A percentile compares a stretch with the other conserved stretches of the same genome.
Conservation (phyloP, 2,329 filamentous ascomycete species). For the Cladophialophora exuberans region DNA sequence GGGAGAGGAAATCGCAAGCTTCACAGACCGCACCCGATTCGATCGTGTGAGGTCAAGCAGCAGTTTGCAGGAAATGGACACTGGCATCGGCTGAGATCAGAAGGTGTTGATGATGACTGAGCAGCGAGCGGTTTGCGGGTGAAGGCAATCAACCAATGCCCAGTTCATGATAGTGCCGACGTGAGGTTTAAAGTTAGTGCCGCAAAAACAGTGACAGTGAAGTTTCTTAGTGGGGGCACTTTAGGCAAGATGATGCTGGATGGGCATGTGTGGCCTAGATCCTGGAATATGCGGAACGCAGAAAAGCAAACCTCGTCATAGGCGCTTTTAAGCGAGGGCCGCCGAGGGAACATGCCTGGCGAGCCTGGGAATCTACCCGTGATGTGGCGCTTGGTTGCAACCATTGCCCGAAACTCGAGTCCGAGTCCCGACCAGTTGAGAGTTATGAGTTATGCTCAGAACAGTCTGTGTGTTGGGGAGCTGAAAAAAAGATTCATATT, state of each 20-base stretch:
- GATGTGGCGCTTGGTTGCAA: not conserved
- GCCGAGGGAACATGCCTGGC: not conserved
- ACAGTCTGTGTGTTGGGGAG: constrained; percentile 8
- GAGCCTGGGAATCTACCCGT: not conserved
- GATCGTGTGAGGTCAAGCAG: not conserved
- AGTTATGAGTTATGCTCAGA: not conserved
- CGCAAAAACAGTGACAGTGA: not conserved
- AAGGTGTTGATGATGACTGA: constrained; percentile 25
- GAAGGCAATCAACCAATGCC: constrained; percentile 3
- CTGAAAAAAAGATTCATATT: constrained; percentile 28
- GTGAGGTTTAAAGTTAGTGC: constrained; percentile 3
- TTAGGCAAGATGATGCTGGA: no score
- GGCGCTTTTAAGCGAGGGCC: constrained; percentile 3
- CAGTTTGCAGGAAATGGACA: not conserved
- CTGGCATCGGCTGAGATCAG: constrained; percentile 14
- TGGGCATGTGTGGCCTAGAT: no score
- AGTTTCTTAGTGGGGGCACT: constrained; percentile 1
- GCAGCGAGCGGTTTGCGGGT: constrained; percentile 12
- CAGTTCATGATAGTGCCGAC: not conserved
- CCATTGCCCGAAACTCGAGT: not conserved
- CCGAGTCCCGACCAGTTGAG: no score
- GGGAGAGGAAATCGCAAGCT: constrained; percentile 9
- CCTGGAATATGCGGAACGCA: no score
- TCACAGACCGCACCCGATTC: constrained; percentile 6
- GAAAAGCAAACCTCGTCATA: not conserved